Base-by-base conservation (phyloP, 495 filamentous ascomycete species). In the Lasiosphaeriaceae sp. region DNA sequence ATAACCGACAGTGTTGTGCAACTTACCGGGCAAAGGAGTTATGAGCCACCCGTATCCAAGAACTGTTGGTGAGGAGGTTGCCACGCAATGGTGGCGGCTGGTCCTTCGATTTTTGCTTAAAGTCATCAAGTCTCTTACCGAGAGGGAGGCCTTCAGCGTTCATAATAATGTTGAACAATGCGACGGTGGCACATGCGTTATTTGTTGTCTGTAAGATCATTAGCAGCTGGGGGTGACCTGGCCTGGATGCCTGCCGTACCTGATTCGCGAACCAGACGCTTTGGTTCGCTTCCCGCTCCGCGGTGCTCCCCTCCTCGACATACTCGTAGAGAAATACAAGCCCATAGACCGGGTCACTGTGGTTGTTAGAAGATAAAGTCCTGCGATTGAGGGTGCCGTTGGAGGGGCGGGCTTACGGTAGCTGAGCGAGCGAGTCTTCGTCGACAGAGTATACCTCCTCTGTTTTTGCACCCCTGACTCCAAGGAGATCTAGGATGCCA, bases 231-330 rank as follows among this genome's bases (percentile, higher is more conserved):
- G n/a, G 19, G n/a, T 19, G 14, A 5, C 6, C 14, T 16, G n/a
- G 6, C n/a, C 8, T 23, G 16, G n/a, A 11, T 14, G 46, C 57
- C 74, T 14, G 46, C 57, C 74, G 46, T 61, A 90, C 88, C 74
- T 97, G 94, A 63, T 96, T 97, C 14, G 91, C 91, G 72, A 97
- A 97, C 94, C 94, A 98, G 26, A 96, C 70, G 6, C 85, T 74
- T 0, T 89, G 86, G 57, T 86, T 89, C 41, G 60, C 51, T 41
- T 72, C 61, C 1, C 59, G 47, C 22, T 63, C 64, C 12, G 67
- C 64, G 5, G 63, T 54, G 16, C 68, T 81, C 35, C 71, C 62
- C 57, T 87, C 81, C 56, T 83, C 77, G 44, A 82, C 74, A 71
- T 85, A 90, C 56, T 86, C 81, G 63, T 88, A 93, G 5, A 96